Evolutionary conservation across 805 yeast genomes (phyloP).

Genomic region (Candida xyloterini): DNA sequence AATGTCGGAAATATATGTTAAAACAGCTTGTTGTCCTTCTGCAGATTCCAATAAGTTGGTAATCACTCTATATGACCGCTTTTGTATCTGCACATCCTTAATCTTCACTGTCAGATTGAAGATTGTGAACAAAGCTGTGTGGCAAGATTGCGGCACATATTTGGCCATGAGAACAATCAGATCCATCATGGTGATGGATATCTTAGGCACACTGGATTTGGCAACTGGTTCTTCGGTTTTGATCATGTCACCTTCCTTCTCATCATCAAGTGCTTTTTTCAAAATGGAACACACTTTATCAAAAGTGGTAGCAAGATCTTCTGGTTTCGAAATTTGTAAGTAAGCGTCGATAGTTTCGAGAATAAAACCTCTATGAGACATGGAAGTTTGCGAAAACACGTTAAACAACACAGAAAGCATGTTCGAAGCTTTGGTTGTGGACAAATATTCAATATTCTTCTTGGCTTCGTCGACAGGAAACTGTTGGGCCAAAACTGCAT

Average conservation of each 20-base stretch:
- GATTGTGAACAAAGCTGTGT: constrained; percentile 73
- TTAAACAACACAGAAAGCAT: constrained; percentile 85
- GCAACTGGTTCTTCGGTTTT: constrained; percentile 34
- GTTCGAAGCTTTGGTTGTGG: constrained; percentile 62
- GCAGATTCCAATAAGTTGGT: constrained; percentile 68
- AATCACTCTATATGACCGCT: constrained; percentile 82
- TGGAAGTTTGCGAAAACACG: constrained; percentile 84
- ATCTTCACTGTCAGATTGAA: constrained; percentile 64
- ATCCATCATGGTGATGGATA: constrained; percentile 87
- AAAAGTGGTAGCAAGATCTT: constrained; percentile 72
- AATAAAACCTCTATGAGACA: constrained; percentile 79
- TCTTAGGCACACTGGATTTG: constrained; percentile 41
- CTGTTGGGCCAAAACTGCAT: constrained; percentile 56
- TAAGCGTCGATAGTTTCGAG: constrained; percentile 84
- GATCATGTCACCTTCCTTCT: constrained; percentile 34
- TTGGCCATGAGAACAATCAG: constrained; percentile 83
- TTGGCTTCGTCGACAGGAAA: constrained; percentile 57
- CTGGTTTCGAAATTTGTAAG: constrained; percentile 62
- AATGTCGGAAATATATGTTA: constrained; percentile 52
- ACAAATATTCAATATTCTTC: constrained; percentile 58
- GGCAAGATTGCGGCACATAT: constrained; percentile 68
- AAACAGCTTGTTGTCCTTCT: constrained; percentile 53
- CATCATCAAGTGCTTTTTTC: constrained; percentile 69
- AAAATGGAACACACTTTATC: constrained; percentile 80
- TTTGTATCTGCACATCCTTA: constrained; percentile 70